Evolutionary conservation across 2,329 filamentous ascomycete genomes (phyloP), one percentile per base, ranked within the genome.

Genomic region (Simplicillium aogashimaense): DNA sequence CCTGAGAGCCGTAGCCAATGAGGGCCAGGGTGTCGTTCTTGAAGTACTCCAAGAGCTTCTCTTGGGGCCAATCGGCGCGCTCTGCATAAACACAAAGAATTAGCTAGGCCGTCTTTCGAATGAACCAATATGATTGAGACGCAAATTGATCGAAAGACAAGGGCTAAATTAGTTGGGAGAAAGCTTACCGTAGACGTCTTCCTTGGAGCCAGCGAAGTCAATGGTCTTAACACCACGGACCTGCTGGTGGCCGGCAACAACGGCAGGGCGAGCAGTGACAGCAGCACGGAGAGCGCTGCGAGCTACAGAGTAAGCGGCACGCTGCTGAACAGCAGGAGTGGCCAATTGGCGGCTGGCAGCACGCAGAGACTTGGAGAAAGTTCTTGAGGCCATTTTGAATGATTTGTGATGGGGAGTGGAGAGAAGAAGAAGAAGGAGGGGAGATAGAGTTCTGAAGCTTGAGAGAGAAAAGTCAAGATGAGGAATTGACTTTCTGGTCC

Each of bases 11-110:
- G 72, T 98, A 98, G 65, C 92, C 92, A 68, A 98, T 98, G 61
- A 98, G 84, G 61, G 92, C 92, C 57, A 98, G 86, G 54, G 90
- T 97, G 70, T 98, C 92, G 72, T 98, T 80, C 81, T 97, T 97
- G 86, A 98, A 98, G 83, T 90, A 98, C 51, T 97, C 87, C 86
- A 92, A 74, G 64, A 98, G 87, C 83, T 95, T 97, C 77, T 95
- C 90, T 66, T 84, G 81, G 53, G 92, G 92, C 92, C 92, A 98
- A 75, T 98, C 92, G 63, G 78, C 86, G 72, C 92, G 89, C 81
- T 98, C 92, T 92, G 57, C 46, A 55, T 35, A 43, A 13, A 10
- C 14, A 20, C 37, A 15, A 29, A n/a, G 11, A 14, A 18, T 30
- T 18, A 16, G 15, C 14, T 32, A n/a, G 17, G 14, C 9, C 18